These are phyloP conservation scores for Mycena belliarum DNA, from an alignment of 768 basidiomycete species.

Conservation along the genomic window DNA sequence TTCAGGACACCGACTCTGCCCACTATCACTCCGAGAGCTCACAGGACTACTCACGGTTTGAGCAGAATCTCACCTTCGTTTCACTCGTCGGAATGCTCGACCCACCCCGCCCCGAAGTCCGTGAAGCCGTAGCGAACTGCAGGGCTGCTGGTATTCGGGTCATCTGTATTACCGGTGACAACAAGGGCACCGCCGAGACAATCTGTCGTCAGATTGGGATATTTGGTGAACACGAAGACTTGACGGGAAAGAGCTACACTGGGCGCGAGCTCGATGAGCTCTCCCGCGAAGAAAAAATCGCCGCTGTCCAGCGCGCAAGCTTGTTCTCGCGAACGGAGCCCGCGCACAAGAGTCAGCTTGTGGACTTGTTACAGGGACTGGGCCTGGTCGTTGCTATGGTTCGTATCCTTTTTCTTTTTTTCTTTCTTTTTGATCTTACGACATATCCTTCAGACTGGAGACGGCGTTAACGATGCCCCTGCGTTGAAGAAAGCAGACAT, in stretches of 20 bases:
- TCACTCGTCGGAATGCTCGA: slow-evolving; percentile 98
- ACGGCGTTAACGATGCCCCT: slow-evolving; percentile 98
- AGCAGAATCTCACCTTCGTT: slow-evolving; percentile 90
- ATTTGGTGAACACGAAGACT: slow-evolving; percentile 81
- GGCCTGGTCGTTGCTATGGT: slow-evolving; percentile 97
- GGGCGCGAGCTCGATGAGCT: slow-evolving; percentile 89
- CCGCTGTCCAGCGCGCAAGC: slow-evolving; percentile 84
- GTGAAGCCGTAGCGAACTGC: slow-evolving; percentile 84
- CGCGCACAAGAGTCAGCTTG: slow-evolving; percentile 90
- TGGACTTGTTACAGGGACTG: slow-evolving; percentile 88
- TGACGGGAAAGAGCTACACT: slow-evolving; percentile 95
- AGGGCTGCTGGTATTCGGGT: slow-evolving; percentile 92
- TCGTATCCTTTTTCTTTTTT: slow-evolving; percentile 14
- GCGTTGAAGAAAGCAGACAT: slow-evolving; percentile 97
- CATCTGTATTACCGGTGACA: slow-evolving; percentile 97
- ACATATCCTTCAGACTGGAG: slow-evolving; percentile 68
- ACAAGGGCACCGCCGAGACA: slow-evolving; percentile 96
- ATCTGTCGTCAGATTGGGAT: slow-evolving; percentile 97
- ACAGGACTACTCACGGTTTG: slow-evolving; percentile 86
- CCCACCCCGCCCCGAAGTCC: slow-evolving; percentile 93
- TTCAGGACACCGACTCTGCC: slow-evolving; percentile 69
- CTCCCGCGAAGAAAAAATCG: slow-evolving; percentile 75
- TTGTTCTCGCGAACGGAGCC: slow-evolving; percentile 95
- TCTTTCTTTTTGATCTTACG: background rate
- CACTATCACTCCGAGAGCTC: slow-evolving; percentile 83